Evolutionary conservation across 2,329 filamentous ascomycete species (phyloP), one percentile per base, ranked within the genome.

Genomic region (Fusarium continuum): DNA sequence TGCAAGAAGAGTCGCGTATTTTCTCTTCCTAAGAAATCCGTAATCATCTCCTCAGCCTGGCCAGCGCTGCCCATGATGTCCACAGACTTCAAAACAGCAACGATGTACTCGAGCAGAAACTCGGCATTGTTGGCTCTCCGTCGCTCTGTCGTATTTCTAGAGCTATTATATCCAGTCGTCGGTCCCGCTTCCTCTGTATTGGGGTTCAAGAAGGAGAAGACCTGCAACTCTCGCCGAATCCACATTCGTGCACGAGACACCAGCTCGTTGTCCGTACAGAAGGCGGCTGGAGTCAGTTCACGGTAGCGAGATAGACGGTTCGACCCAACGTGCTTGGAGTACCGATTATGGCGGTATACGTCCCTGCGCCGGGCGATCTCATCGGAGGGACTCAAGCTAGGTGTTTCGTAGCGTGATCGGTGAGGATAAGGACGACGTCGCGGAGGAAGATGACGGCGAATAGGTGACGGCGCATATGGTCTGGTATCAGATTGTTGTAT

Each of bases 21-120:
- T 16, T 89, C 85, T 51, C 88, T 81, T 0, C 93, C 93, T 5
- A 97, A 72, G 64, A 93, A 95, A 43, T 95, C 91, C 19, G 85
- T 80, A 31, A 97, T 74, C 76, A 97, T 83, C 35, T 91, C 87
- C 73, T 95, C 91, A 0, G 92, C 92, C 68, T 91, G 87, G 0
- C 92, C 93, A 32, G 84, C 84, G 61, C 90, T 91, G 5, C 87
- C 91, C 75, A 92, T 92, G 5, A 93, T 82, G 70, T 97, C 92
- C 14, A 95, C 86, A 1, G 88, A 91, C 73, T 91, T 93, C 55
- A 97, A 77, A 19, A 97, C 90, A 9, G 90, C 90, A 34, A 97
- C 78, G 48, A 96, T 86, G 73, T 96, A 97, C 70, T 96, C 91
- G 9, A 97, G 83, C 10, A 97, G 76, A 61, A 93, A 96, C 71